phyloP scores from a whole-genome alignment of 768 basidiomycete genomes.

The Hypsizygus marmoreus region DNA sequence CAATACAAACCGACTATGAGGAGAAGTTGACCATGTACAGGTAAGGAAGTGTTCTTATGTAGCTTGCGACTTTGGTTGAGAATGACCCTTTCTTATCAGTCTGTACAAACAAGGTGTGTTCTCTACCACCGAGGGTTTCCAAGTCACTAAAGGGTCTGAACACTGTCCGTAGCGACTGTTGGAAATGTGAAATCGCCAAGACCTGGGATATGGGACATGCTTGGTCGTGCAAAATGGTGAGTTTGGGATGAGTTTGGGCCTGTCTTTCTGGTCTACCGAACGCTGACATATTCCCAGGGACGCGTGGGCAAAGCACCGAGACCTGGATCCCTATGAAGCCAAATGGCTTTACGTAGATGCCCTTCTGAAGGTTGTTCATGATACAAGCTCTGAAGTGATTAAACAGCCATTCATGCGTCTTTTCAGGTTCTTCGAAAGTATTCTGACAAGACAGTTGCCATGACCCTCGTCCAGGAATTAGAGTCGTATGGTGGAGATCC shows the following conservation, averaged over 20 bases:
- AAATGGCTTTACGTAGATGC: slow-evolving; percentile 91
- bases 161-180: slow-evolving; percentile 67
- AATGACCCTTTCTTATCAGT: slow-evolving; percentile 38
- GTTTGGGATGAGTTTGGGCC: slow-evolving; percentile 52
- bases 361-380: slow-evolving; percentile 66
- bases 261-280: not conserved
- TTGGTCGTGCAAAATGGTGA: slow-evolving; percentile 92
- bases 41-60: slow-evolving; percentile 35
- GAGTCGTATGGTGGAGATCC: slow-evolving; percentile 76
- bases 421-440: slow-evolving; percentile 76
- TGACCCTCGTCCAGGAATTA: slow-evolving; percentile 73
- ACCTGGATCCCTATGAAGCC: slow-evolving; percentile 75
- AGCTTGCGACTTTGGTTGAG: not conserved
- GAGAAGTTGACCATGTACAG: slow-evolving; percentile 95
- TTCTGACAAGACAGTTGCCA: slow-evolving; percentile 79
- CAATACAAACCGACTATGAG: slow-evolving; percentile 94
- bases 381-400: not conserved
- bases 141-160: slow-evolving; percentile 9
- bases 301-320: slow-evolving; percentile 93
- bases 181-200: slow-evolving; percentile 81
- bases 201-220: slow-evolving; percentile 88
- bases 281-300: slow-evolving; percentile 56
- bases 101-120: slow-evolving; percentile 88
- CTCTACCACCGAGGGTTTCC: not conserved
- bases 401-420: not conserved